Evolutionary conservation across 306 rosid species (phyloP).

Genomic region (Corylus heterophylla): DNA sequence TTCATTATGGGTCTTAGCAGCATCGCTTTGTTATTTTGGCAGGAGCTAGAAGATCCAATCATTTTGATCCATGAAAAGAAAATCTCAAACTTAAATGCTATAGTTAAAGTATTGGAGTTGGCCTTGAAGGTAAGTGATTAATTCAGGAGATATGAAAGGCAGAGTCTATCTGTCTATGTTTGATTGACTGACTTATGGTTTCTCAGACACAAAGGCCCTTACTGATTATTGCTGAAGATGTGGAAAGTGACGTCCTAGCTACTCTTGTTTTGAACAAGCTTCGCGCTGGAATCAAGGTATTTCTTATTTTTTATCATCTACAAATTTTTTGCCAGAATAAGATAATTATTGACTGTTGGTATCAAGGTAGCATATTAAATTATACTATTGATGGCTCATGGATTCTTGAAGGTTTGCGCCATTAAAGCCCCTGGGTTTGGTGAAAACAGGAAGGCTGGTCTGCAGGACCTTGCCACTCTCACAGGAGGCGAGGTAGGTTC

Average conservation of each 20-base stretch:
- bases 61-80: constrained; percentile 92
- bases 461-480: constrained; percentile 88
- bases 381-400: neutral
- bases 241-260: constrained; percentile 89
- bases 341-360: neutral
- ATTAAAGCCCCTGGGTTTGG: constrained; percentile 96
- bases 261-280: constrained; percentile 84
- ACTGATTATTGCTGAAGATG: constrained; percentile 82
- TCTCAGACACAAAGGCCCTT: constrained; percentile 81
- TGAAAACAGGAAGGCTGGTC: constrained; percentile 74
- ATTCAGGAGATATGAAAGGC: constrained; percentile 1
- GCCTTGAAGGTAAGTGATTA: constrained; percentile 66
- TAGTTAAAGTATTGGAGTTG: constrained; percentile 85
- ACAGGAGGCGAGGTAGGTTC: constrained; percentile 77
- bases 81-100: constrained; percentile 68
- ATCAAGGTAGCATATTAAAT: neutral
- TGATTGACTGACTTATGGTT: constrained; percentile 16
- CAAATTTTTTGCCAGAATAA: neutral
- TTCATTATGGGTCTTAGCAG: neutral
- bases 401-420: constrained; percentile 69
- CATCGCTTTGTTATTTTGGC: constrained; percentile 16
- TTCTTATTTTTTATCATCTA: neutral
- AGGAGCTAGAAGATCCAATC: constrained; percentile 95
- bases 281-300: constrained; percentile 93
- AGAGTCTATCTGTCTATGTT: neutral